These are phyloP conservation scores for Fusarium siculi DNA, from an alignment of 2,329 filamentous ascomycete species.

Conservation along the genomic window DNA sequence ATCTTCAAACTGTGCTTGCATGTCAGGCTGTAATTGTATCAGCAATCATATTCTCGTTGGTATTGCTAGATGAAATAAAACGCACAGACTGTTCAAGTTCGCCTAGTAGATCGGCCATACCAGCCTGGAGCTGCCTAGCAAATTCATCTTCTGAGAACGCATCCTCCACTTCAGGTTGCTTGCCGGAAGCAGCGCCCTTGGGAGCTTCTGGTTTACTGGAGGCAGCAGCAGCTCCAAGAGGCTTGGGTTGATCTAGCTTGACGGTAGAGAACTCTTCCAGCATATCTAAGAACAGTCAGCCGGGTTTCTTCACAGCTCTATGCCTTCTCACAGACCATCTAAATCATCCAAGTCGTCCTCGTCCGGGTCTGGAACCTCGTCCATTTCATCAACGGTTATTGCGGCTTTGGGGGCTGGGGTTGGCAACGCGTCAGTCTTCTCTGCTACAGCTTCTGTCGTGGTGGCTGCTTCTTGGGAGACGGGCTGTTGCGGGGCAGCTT, in stretches of 20 bases:
- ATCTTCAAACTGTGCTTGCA: constrained; percentile 81
- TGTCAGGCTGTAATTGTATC: constrained; percentile 65
- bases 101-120: constrained; percentile 86
- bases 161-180: constrained; percentile 48
- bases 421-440: constrained; percentile 10
- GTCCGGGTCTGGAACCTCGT: constrained; percentile 84
- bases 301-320: neutral
- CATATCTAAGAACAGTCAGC: constrained; percentile 70
- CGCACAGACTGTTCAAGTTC: constrained; percentile 72
- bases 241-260: constrained; percentile 56
- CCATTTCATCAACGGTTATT: constrained; percentile 44
- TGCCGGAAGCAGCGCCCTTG: constrained; percentile 47
- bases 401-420: neutral
- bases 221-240: constrained; percentile 42
- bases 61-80: neutral
- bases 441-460: constrained; percentile 16
- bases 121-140: constrained; percentile 84
- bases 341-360: constrained; percentile 93
- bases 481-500: neutral
- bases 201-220: constrained; percentile 47
- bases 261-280: constrained; percentile 87
- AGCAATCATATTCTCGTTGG: neutral
- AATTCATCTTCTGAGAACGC: constrained; percentile 79
- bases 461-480: constrained; percentile 5
- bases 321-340: constrained; percentile 68